These are phyloP conservation scores for Agaricales sp. DNA, from an alignment of 1,284 basidiomycete species.

Conservation along the genomic window DNA sequence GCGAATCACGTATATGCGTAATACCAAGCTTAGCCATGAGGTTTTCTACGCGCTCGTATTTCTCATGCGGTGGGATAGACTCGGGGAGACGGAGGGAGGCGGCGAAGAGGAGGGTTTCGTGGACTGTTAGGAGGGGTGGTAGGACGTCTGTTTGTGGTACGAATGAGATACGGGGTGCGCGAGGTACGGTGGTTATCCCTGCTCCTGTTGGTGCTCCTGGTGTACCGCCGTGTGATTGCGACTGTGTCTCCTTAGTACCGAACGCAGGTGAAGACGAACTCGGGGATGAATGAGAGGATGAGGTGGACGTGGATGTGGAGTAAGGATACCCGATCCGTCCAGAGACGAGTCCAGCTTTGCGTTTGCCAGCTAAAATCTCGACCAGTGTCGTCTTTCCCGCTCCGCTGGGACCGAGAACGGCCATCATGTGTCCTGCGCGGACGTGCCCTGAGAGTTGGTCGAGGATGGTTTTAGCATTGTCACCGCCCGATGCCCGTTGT, in stretches of 20 bases:
- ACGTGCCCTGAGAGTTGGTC: conserved; percentile 62
- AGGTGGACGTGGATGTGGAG: conserved; percentile 10
- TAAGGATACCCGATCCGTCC: conserved; percentile 56
- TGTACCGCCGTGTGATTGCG: no score
- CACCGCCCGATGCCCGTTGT: no score
- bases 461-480: conserved; percentile 60
- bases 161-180: conserved; percentile 56
- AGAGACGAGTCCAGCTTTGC: conserved; percentile 58
- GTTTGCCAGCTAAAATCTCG: conserved; percentile 72
- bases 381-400: conserved; percentile 82
- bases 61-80: conserved; percentile 54
- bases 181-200: no score
- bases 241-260: no score
- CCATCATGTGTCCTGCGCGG: conserved; percentile 73
- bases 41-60: conserved; percentile 55
- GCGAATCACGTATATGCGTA: conserved; percentile 52
- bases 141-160: conserved; percentile 83
- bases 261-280: no score
- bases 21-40: conserved; percentile 75
- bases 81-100: conserved; percentile 80
- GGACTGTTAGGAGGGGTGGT: conserved; percentile 70
- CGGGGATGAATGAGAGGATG: conserved; percentile 10
- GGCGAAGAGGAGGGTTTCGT: conserved; percentile 77
- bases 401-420: conserved; percentile 79
- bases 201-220: no score